Conservation (phyloP, 192 early-diverging fungal species). For the Coemansia sp. region DNA sequence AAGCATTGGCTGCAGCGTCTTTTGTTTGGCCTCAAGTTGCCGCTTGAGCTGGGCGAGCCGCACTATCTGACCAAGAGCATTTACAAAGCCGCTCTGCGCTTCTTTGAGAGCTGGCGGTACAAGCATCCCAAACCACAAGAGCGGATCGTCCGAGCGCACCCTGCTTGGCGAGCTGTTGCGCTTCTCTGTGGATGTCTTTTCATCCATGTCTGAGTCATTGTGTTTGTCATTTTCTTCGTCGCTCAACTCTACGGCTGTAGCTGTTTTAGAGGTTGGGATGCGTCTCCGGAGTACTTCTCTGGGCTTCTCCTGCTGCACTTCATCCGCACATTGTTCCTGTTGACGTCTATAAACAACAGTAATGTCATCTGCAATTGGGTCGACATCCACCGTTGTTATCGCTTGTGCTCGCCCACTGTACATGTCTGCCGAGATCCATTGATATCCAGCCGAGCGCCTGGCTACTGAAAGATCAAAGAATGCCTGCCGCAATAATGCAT, state of each 20-base stretch:
- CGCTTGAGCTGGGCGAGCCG: slow-evolving; percentile 33
- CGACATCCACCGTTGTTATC: slow-evolving; percentile 23
- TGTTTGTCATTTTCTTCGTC: slow-evolving; percentile 2
- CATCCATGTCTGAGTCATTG: neutral
- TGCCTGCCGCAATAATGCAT: slow-evolving; percentile 18
- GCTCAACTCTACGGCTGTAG: neutral
- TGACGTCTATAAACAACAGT: neutral
- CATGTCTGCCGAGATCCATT: slow-evolving; percentile 45
- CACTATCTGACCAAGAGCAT: slow-evolving; percentile 26
- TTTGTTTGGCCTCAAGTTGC: neutral
- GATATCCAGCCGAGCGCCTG: slow-evolving; percentile 45
- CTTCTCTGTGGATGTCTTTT: neutral
- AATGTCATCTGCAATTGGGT: neutral
- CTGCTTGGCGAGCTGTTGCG: neutral
- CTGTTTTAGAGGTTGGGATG: neutral
- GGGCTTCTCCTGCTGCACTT: neutral
- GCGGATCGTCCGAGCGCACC: slow-evolving; percentile 26
- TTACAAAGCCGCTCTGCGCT: slow-evolving; percentile 39
- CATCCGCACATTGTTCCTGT: neutral
- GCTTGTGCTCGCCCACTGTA: slow-evolving; percentile 37
- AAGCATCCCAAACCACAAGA: slow-evolving; percentile 54
- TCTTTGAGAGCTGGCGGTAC: slow-evolving; percentile 45
- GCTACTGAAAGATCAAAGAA: slow-evolving; percentile 42
- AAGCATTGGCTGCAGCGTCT: neutral
- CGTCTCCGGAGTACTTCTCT: neutral